Percentiles rank a stretch among this genome's conserved stretches.
Conservation (phyloP, 139 green algal species). For the Chlamydomonas asymmetrica region DNA sequence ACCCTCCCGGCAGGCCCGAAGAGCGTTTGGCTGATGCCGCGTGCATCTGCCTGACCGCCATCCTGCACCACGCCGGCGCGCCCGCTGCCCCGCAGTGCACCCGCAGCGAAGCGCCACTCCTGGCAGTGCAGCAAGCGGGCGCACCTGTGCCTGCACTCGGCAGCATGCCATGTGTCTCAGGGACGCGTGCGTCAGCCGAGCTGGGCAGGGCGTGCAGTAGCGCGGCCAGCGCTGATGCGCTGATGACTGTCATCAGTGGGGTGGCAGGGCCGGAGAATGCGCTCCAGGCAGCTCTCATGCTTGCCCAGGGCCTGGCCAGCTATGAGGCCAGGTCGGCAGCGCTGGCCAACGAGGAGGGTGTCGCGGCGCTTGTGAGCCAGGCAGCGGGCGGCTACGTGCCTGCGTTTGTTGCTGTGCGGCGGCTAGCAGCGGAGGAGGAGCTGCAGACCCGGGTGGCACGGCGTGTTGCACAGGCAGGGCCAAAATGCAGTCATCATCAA, state of each 20-base stretch:
- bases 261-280: neutral
- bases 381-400: neutral
- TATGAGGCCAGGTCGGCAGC: neutral
- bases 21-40: neutral
- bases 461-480: conserved; percentile 3
- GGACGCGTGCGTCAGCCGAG: no score
- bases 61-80: neutral
- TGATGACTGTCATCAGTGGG: conserved; percentile 1
- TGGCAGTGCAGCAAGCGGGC: no score
- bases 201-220: no score
- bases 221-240: conserved; percentile 22
- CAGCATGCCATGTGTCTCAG: no score
- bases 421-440: conserved; percentile 1
- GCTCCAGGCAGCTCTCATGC: neutral
- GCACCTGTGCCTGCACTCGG: no score
- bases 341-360: neutral
- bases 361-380: conserved; percentile 15
- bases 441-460: conserved; percentile 4
- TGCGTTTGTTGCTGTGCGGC: neutral
- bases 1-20: neutral
- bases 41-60: neutral
- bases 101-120: no score
- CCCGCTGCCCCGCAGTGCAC: no score
- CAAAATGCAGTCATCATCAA: no score
- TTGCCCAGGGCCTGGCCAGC: neutral